These are phyloP conservation scores for Melanomma pulvis-pyrius DNA, from an alignment of 495 filamentous ascomycete species.

Conservation along the genomic window DNA sequence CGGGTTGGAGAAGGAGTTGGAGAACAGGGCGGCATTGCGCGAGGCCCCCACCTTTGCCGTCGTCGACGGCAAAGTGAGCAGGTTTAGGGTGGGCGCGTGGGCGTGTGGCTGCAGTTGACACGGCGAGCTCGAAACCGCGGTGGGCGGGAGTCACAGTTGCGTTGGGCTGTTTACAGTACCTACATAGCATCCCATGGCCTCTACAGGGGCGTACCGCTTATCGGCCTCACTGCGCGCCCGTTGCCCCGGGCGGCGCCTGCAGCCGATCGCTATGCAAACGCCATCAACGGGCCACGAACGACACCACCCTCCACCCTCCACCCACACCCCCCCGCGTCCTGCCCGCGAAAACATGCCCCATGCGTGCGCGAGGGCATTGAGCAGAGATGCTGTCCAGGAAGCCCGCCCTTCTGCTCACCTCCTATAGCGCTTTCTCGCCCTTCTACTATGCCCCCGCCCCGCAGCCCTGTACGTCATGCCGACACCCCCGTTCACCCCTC, in stretches of 20 bases:
- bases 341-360: constrained; percentile 16
- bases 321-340: neutral
- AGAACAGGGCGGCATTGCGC: constrained; percentile 23
- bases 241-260: neutral
- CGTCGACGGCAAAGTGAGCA: neutral
- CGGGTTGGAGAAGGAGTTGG: constrained; percentile 20
- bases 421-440: constrained; percentile 9
- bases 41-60: constrained; percentile 10
- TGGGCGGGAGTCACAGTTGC: neutral
- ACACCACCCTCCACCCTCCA: neutral
- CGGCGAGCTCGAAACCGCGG: constrained; percentile 3
- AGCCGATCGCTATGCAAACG: neutral
- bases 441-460: constrained; percentile 8
- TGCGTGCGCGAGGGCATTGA: constrained; percentile 1
- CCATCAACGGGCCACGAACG: neutral
- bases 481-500: neutral
- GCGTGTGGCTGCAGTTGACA: constrained; percentile 27
- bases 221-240: neutral
- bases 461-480: constrained; percentile 32
- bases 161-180: neutral
- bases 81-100: neutral
- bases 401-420: constrained; percentile 23
- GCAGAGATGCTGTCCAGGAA: constrained; percentile 29
- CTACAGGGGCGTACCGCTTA: neutral
- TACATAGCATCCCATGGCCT: neutral